Evolutionary conservation across 106 monocot species (phyloP), one percentile per base, ranked within the genome.

Genomic region (Acorus gramineus): DNA sequence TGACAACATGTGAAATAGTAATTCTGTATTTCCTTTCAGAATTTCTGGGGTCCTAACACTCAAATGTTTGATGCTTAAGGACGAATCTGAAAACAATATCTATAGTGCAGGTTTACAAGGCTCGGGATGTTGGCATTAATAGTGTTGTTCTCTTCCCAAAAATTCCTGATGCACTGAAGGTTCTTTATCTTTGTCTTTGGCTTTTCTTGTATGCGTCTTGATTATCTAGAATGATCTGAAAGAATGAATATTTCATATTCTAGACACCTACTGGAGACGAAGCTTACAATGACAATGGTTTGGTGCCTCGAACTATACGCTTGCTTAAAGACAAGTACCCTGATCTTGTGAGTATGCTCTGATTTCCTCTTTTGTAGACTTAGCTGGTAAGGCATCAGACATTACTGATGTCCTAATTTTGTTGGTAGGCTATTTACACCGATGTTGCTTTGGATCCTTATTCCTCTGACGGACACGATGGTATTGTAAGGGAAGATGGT

Each of bases 401-500:
- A 28, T 49, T 61, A 5, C 11, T 10, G n/a, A 61, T 13, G 9
- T 54, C 6, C 53, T 59, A 14, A 48, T 14, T 66, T 43, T 55
- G 3, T 64, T 28, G 70, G 12, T 66, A 98, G 96, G 91, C 85
- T 46, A 91, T 98, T 63, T 98, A 91, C 75, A 91, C 96, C 60
- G 96, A 98, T 81, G 96, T 98, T 73, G 96, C 96, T 45, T 72
- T 98, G 77, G 96, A 98, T 83, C 96, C 96, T 50, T 98, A 98
- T 74, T 85, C 84, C 14, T 98, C 96, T 43, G 96, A 98, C 75
- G 96, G 96, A 49, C 96, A 98, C 70, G 96, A 98, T 83, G 96
- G 96, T 53, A 98, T 98, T 65, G 96, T 98, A 5, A 84, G 96
- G 66, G 96, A 98, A 85, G 96, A 98, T 91, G 96, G 96, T 98